Base-by-base conservation (phyloP, 202 grass and related monocot genomes). In the Panicum hallii region DNA sequence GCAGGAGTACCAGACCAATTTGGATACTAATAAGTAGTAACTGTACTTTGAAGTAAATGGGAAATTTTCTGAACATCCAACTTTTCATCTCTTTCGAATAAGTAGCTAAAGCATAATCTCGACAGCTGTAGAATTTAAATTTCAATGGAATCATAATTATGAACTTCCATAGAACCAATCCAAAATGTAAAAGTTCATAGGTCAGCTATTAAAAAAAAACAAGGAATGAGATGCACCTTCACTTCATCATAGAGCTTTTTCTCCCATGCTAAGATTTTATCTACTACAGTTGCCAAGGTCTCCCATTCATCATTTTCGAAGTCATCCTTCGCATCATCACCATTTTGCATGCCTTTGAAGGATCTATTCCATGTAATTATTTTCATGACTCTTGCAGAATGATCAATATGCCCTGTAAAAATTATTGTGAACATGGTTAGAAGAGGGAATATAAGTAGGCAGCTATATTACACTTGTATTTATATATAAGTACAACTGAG, bases 291-390 rank as follows among this genome's bases (percentile, higher is more conserved):
- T 57, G 97, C 97, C 80, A 94, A 88, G 57, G 97, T 97, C 84
- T 99, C 97, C 83, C 61, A 90, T 82, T 94, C 91, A 90, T 99
- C 93, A 54, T 92, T 95, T 82, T 97, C 93, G 68, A 94, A 97
- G 54, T 92, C 97, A 87, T 97, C 97, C 82, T 91, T 97, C 71
- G 64, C 90, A 80, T 92, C 91, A 64, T 99, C 97, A 80, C 82
- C 86, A 74, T 95, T 92, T 81, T 93, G 88, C 81, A 90, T 86
- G 74, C 90, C 91, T 92, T 86, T 94, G 76, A 96, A 96, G 43
- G 97, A 99, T 82, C 84, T 92, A 88, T 99, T 96, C 97, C 97
- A 99, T 88, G 97, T 99, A 79, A 99, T 99, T 82, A 99, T 94
- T 92, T 92, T 90, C 97, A 99, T 99, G 22, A 99, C 97, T 84